Percentiles rank a stretch among this genome's conserved stretches.
phyloP scores from a whole-genome alignment of 768 basidiomycete genomes.

The Mycena pura region DNA sequence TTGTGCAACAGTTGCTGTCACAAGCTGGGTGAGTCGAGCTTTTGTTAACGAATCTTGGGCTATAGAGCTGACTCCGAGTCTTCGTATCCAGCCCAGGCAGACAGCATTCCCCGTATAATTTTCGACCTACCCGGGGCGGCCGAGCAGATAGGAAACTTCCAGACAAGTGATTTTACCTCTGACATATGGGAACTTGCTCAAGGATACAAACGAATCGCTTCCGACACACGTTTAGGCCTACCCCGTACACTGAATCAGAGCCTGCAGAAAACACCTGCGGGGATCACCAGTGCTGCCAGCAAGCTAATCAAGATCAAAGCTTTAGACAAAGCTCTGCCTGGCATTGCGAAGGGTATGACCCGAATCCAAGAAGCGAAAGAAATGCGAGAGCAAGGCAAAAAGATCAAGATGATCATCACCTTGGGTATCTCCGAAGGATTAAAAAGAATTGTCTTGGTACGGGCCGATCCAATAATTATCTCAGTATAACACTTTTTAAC shows the following conservation, averaged over 20 bases:
- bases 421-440: not conserved
- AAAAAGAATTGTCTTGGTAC: not conserved
- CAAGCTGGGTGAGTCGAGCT: not conserved
- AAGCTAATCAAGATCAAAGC: not conserved
- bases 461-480: too few species aligned
- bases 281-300: not conserved
- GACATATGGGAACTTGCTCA: constrained; percentile 9
- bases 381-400: constrained; percentile 7
- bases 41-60: too few species aligned
- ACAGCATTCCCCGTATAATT: constrained; percentile 4
- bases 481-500: too few species aligned
- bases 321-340: not conserved
- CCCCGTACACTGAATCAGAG: not conserved
- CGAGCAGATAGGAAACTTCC: not conserved
- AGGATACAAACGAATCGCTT: constrained; percentile 3
- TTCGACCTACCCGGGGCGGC: not conserved
- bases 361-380: not conserved
- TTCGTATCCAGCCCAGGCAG: not conserved
- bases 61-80: not conserved
- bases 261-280: constrained; percentile 3
- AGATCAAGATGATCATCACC: not conserved
- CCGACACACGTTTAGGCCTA: constrained; percentile 14
- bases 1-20: constrained; percentile 4
- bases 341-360: not conserved
- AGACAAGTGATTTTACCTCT: constrained; percentile 20